Evolutionary conservation across 768 basidiomycete species (phyloP).

Genomic region (Phanerochaete carnosa): DNA sequence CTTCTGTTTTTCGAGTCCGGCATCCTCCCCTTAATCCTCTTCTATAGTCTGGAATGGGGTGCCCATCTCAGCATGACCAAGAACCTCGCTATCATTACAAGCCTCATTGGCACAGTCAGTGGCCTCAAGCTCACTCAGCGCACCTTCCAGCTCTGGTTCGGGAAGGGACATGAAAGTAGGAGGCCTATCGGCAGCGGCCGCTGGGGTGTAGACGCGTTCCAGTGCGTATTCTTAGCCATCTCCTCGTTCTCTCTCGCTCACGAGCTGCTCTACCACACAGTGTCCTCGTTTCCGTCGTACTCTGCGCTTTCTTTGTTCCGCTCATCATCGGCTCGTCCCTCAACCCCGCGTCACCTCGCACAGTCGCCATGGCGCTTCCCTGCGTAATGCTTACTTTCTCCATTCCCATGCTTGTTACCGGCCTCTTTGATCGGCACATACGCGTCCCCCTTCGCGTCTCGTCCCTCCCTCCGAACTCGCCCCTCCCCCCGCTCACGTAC

Average conservation of each 20-base stretch:
- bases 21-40: conserved; percentile 28
- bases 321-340: conserved; percentile 29
- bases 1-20: conserved; percentile 29
- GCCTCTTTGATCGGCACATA: conserved; percentile 22
- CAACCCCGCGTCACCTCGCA: conserved; percentile 21
- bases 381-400: conserved; percentile 26
- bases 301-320: conserved; percentile 26
- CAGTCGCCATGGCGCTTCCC: conserved; percentile 27
- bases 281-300: conserved; percentile 19
- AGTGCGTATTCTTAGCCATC: conserved; percentile 14
- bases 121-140: conserved; percentile 26
- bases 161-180: conserved; percentile 18
- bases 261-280: conserved; percentile 4
- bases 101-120: conserved; percentile 27
- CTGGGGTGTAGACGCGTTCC: conserved; percentile 27
- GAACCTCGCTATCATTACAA: conserved; percentile 31
- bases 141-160: conserved; percentile 24
- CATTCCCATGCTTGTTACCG: conserved; percentile 27
- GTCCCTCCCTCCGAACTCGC: conserved; percentile 23
- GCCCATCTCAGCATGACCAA: conserved; percentile 26
- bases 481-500: conserved; percentile 28
- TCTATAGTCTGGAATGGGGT: conserved; percentile 28
- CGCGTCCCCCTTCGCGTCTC: conserved; percentile 28
- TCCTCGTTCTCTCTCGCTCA: background rate
- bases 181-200: conserved; percentile 27